Evolutionary conservation across 176 grass and related monocot species (phyloP), one percentile per base, ranked within the genome.

Genomic region (Chloris gayana): DNA sequence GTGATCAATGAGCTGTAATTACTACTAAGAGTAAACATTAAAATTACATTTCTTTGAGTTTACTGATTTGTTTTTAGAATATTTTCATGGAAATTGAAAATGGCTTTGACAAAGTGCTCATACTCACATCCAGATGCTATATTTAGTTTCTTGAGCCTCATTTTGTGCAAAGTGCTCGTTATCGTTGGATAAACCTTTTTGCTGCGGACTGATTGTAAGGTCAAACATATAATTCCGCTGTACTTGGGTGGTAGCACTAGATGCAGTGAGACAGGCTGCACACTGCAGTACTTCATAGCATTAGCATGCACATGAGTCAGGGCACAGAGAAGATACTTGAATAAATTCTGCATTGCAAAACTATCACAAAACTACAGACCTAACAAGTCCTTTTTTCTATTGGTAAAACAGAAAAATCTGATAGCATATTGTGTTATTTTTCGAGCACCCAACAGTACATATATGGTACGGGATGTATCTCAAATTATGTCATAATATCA

Each of bases 121-220:
- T 70, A 60, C 73, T 73, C 81, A 74, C 62, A 83, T 57, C 7
- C 66, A 53, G 39, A 21, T 51, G n/a, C 64, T 57, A 83, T 74
- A 42, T 58, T 57, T 14, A 58, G 9, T 57, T 67, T 21, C 51
- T 80, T 67, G 24, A 24, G 38, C 33, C 44, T 82, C 14, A 51
- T 7, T 83, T 21, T 67, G 47, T 53, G 46, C 41, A 47, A 73
- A 66, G 41, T 13, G 11, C 11, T 12, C 41, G 12, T 45, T 35
- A 60, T 30, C 45, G 4, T 6, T 59, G 35, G 24, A 10, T 39
- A 68, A 68, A 19, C 22, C 42, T 67, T 14, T 66, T 56, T 70
- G 30, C 6, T 18, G 41, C 1, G 39, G n/a, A 46, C 13, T 46
- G 4, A 70, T 46, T 45, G 27, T 70, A 39, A 27, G 24, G 24